Percentiles rank a stretch among this genome's conserved stretches.
Conservation (phyloP, 495 filamentous ascomycete species). For the Parachaetomium inaequale region DNA sequence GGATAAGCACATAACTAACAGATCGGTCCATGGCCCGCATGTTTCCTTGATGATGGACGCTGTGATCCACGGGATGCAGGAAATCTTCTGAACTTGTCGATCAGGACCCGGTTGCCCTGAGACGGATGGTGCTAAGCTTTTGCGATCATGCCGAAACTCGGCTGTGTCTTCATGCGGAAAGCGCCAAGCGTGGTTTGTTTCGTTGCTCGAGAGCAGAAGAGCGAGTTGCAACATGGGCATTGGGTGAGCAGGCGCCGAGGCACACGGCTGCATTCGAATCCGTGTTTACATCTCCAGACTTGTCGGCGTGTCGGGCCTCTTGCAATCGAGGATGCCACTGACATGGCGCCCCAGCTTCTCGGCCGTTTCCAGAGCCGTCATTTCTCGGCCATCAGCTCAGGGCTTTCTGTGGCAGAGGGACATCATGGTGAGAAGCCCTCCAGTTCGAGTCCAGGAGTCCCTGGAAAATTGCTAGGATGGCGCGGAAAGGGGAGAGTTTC, state of each 20-base stretch:
- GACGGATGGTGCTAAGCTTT: slow-evolving; percentile 12
- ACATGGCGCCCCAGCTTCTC: too few relatives aligned
- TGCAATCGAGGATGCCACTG: too few relatives aligned
- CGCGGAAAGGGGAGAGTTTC: slow-evolving; percentile 12
- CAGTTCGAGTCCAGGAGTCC: background rate
- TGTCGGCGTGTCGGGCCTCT: too few relatives aligned
- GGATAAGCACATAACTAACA: background rate
- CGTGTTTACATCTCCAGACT: too few relatives aligned
- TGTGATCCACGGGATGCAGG: slow-evolving; percentile 1
- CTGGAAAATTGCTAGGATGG: slow-evolving; percentile 2
- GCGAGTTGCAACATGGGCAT: background rate
- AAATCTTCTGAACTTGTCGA: background rate
- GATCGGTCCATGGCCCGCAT: slow-evolving; percentile 10
- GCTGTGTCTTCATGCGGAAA: slow-evolving; percentile 13
- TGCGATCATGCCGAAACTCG: slow-evolving; percentile 4
- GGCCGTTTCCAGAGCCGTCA: too few relatives aligned
- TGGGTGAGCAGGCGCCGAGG: background rate
- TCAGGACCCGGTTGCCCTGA: slow-evolving; percentile 20
- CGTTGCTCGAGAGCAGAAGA: background rate
- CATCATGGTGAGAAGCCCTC: too few relatives aligned
- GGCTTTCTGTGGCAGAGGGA: too few relatives aligned
- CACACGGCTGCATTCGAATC: too few relatives aligned
- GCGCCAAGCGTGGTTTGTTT: slow-evolving; percentile 15
- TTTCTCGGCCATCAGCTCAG: too few relatives aligned
- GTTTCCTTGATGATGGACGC: slow-evolving; percentile 7